Conservation (phyloP, 768 basidiomycete genomes). For the Pholiota microspora region DNA sequence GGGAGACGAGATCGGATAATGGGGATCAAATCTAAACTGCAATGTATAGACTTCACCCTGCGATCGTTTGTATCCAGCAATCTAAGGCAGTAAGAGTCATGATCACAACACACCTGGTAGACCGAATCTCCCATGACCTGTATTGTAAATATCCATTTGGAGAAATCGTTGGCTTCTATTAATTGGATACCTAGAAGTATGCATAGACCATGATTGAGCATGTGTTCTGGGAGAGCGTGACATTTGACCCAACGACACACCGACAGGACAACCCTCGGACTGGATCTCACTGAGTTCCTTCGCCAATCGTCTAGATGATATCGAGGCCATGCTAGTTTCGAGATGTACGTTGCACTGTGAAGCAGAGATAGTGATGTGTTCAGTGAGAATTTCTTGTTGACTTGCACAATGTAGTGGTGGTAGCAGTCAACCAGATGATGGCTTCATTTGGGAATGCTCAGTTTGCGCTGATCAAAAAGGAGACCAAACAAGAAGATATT, state of each 20-base stretch:
- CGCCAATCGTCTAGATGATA: constrained; percentile 59
- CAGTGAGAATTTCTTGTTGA: not conserved
- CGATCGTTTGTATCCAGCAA: not conserved
- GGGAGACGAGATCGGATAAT: constrained; percentile 86
- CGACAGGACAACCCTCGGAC: constrained; percentile 63
- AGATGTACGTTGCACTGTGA: not conserved
- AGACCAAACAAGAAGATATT: too few relatives aligned
- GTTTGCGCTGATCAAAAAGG: not conserved
- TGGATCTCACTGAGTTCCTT: constrained; percentile 74
- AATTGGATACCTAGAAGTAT: constrained; percentile 61
- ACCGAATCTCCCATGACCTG: constrained; percentile 83
- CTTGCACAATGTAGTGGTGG: not conserved
- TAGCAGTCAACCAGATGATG: not conserved
- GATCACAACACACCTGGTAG: constrained; percentile 52
- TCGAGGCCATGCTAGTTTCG: constrained; percentile 48
- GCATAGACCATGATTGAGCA: constrained; percentile 1
- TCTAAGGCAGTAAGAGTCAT: not conserved
- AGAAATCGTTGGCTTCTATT: constrained; percentile 72
- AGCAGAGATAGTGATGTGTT: not conserved
- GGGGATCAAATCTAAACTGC: constrained; percentile 77
- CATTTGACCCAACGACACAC: constrained; percentile 30
- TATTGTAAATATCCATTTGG: constrained; percentile 75
- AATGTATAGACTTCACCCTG: constrained; percentile 78
- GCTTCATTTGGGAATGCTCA: not conserved
- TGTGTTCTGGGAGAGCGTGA: constrained; percentile 7